These are phyloP conservation scores for Warburgia ugandensis DNA, from an alignment of 164 flowering plant genomes.

Conservation along the genomic window DNA sequence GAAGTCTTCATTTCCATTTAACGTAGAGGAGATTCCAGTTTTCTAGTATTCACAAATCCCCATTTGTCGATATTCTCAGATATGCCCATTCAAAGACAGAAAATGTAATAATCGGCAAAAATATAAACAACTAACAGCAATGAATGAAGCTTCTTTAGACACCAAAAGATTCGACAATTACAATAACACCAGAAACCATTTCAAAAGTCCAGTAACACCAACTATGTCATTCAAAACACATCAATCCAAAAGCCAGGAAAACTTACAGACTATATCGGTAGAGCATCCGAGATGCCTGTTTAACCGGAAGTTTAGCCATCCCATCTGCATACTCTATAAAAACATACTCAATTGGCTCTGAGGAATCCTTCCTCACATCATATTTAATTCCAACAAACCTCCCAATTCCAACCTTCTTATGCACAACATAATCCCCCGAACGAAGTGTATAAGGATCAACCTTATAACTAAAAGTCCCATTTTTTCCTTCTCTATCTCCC, in stretches of 20 bases:
- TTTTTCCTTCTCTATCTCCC: slow-evolving; percentile 30
- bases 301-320: slow-evolving; percentile 89
- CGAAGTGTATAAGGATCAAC: slow-evolving; percentile 77
- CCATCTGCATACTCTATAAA: slow-evolving; percentile 93
- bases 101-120: neutral
- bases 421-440: slow-evolving; percentile 89
- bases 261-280: slow-evolving; percentile 87
- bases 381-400: slow-evolving; percentile 68
- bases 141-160: no score
- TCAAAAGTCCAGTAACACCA: neutral
- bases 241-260: neutral
- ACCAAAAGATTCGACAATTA: no score
- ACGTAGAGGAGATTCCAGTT: no score
- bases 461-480: slow-evolving; percentile 45
- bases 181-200: no score
- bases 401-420: slow-evolving; percentile 91
- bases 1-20: no score
- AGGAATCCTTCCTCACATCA: slow-evolving; percentile 44
- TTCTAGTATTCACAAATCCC: no score
- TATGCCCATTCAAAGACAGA: neutral
- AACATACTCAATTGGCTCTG: slow-evolving; percentile 59
- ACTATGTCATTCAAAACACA: neutral
- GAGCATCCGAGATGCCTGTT: slow-evolving; percentile 81
- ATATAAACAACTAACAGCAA: no score
- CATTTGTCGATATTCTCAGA: no score